Evolutionary conservation across 805 yeast species (phyloP).

Genomic region (Pichia sporocuriosa): DNA sequence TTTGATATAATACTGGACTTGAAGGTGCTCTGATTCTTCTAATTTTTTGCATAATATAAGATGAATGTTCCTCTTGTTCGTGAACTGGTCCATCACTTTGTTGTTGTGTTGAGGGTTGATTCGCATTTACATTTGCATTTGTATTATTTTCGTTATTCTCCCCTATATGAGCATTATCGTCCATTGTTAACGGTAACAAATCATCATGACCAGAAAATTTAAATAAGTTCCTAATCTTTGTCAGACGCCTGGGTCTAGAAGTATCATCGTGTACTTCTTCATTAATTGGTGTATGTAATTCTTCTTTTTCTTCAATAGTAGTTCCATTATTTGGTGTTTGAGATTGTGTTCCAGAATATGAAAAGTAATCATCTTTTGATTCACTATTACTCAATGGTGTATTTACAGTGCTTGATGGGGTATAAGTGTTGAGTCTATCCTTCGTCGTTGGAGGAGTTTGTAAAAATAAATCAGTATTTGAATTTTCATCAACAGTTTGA

Average conservation of each 20-base stretch:
- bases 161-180: neutral
- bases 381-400: neutral
- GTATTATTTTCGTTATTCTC: neutral
- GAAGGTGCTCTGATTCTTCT: constrained; percentile 31
- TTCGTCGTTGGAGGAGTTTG: constrained; percentile 21
- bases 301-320: neutral
- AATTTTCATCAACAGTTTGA: constrained; percentile 19
- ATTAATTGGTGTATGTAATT: neutral
- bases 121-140: neutral
- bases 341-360: neutral
- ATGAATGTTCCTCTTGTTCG: constrained; percentile 12
- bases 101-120: neutral
- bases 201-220: constrained; percentile 18
- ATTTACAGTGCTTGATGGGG: constrained; percentile 3
- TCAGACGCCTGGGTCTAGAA: constrained; percentile 17
- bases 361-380: constrained; percentile 12
- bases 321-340: neutral
- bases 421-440: neutral
- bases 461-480: constrained; percentile 12
- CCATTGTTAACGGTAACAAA: neutral
- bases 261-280: constrained; percentile 3
- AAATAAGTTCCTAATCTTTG: constrained; percentile 26
- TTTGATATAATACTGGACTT: constrained; percentile 20
- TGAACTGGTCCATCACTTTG: too few species aligned
- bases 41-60: constrained; percentile 27